Evolutionary conservation across 495 filamentous ascomycete species (phyloP).

Genomic region (Saxophila tyrrhenica): DNA sequence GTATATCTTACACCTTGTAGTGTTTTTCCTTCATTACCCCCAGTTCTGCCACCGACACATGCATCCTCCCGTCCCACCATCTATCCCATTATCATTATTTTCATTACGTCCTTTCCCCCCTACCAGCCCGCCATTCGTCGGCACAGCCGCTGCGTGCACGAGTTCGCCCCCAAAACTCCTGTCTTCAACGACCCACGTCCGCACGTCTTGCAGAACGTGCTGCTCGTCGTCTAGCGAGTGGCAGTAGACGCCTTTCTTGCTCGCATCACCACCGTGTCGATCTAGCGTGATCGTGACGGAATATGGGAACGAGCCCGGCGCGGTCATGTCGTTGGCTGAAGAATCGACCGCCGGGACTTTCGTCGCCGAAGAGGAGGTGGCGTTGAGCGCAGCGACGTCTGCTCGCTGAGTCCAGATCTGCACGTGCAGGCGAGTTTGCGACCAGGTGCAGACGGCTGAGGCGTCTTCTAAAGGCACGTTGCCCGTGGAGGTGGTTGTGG

Average conservation of each 20-base stretch:
- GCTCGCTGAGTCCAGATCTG: constrained; percentile 66
- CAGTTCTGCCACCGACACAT: constrained; percentile 64
- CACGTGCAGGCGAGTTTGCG: constrained; percentile 74
- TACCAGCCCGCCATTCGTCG: constrained; percentile 30
- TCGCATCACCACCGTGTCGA: constrained; percentile 50
- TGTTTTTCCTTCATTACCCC: background rate
- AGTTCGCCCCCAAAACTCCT: constrained; percentile 47
- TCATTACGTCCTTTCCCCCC: constrained; percentile 12
- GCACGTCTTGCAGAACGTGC: constrained; percentile 40
- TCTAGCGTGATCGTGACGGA: constrained; percentile 73
- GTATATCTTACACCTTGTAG: no score
- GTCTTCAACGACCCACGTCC: constrained; percentile 46
- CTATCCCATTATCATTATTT: constrained; percentile 42
- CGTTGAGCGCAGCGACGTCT: background rate
- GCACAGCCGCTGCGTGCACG: constrained; percentile 45
- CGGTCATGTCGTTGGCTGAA: constrained; percentile 42
- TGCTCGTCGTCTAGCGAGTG: constrained; percentile 48
- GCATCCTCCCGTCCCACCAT: constrained; percentile 67
- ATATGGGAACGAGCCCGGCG: constrained; percentile 73
- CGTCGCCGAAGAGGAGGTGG: background rate
- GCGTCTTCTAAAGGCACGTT: constrained; percentile 51
- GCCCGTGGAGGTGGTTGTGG: constrained; percentile 35
- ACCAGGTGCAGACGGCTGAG: constrained; percentile 64
- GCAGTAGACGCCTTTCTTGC: constrained; percentile 58
- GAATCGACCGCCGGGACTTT: constrained; percentile 26